A percentile compares a stretch with the other conserved stretches of the same genome.
Evolutionary conservation across 1,139 yeast genomes (phyloP).

Genomic region (Candida glucosophila): DNA sequence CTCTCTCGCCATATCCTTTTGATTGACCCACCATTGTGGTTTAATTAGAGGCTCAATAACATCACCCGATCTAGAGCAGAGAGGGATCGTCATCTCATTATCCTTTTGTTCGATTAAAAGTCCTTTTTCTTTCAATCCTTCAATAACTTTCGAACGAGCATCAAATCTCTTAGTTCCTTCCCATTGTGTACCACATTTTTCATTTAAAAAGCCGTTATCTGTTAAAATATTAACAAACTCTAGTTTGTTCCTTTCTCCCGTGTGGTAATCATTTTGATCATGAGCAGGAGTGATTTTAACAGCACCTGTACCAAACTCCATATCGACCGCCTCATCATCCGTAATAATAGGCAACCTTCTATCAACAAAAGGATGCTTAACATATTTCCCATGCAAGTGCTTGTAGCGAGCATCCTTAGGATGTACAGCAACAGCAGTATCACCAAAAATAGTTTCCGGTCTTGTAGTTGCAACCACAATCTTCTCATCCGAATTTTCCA

Average conservation of each 20-base stretch:
- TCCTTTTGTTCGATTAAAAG: conserved; percentile 78
- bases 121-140: conserved; percentile 64
- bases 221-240: conserved; percentile 86
- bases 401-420: conserved; percentile 89
- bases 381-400: conserved; percentile 91
- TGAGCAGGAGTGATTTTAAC: conserved; percentile 98
- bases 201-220: conserved; percentile 82
- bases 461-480: conserved; percentile 94
- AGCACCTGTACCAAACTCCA: conserved; percentile 99
- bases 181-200: conserved; percentile 84
- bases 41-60: conserved; percentile 91
- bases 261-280: conserved; percentile 91
- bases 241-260: conserved; percentile 89
- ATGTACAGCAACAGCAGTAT: conserved; percentile 95
- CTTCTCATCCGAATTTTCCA: conserved; percentile 82
- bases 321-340: conserved; percentile 91
- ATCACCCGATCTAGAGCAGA: conserved; percentile 94
- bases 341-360: conserved; percentile 81
- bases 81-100: conserved; percentile 92
- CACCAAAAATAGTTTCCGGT: conserved; percentile 98
- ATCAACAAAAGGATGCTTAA: conserved; percentile 82
- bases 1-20: conserved; percentile 78
- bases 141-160: conserved; percentile 83
- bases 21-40: conserved; percentile 99
- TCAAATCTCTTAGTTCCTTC: conserved; percentile 88